phyloP scores from a whole-genome alignment of 345 rosid genomes.

The Passiflora organensis region DNA sequence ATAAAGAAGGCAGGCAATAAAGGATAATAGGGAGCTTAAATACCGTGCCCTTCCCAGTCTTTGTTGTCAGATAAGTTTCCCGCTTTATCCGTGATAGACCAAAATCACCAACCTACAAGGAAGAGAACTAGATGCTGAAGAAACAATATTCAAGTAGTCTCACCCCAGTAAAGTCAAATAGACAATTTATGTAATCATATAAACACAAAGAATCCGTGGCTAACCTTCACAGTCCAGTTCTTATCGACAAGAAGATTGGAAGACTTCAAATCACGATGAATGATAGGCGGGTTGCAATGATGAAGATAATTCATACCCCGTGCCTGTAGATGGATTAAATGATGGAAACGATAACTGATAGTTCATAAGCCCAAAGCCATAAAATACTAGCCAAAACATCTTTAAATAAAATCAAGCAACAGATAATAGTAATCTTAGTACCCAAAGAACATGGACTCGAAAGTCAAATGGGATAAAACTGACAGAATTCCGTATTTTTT shows the following conservation, averaged over 20 bases:
- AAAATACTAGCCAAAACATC: not conserved
- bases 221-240: conserved; percentile 94
- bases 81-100: conserved; percentile 95
- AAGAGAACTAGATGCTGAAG: not conserved
- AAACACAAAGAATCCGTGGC: conserved; percentile 1
- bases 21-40: conserved; percentile 5
- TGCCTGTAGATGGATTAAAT: conserved; percentile 47
- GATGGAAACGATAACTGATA: conserved; percentile 7
- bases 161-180: not conserved
- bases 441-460: too few relatives aligned
- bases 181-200: not conserved
- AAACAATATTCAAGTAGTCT: conserved; percentile 3
- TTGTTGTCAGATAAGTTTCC: conserved; percentile 66
- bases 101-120: conserved; percentile 87
- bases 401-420: not conserved
- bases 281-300: conserved; percentile 77
- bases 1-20: conserved; percentile 2
- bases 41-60: conserved; percentile 95
- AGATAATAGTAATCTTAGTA: too few relatives aligned
- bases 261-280: conserved; percentile 98
- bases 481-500: too few relatives aligned
- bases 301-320: conserved; percentile 98
- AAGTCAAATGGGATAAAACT: too few relatives aligned
- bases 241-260: conserved; percentile 92
- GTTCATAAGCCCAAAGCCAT: not conserved